Conservation (phyloP, 176 grass and related monocot genomes). For the Hsuehochloa calcarea region DNA sequence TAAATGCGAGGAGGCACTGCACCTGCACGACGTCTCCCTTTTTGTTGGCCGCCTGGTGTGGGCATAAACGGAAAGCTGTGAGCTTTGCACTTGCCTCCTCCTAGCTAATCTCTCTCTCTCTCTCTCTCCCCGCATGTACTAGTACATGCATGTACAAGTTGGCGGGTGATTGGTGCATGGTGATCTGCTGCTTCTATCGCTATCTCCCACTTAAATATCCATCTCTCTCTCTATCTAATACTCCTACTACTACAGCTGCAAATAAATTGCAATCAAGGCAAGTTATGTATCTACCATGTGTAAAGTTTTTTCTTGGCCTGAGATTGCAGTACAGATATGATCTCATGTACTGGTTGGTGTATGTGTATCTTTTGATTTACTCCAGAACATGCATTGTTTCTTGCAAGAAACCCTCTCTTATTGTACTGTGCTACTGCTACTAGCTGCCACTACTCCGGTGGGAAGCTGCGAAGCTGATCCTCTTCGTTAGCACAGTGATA, state of each 20-base stretch:
- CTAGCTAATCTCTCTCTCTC: not conserved
- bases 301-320: not conserved
- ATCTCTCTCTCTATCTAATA: not conserved
- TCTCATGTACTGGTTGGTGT: not conserved
- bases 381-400: not conserved
- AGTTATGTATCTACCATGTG: not conserved
- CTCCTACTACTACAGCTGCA: not conserved
- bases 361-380: not conserved
- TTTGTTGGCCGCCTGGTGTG: conserved; percentile 26
- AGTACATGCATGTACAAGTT: not conserved
- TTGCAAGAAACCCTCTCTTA: not conserved
- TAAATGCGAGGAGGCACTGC: conserved; percentile 24
- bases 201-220: not conserved
- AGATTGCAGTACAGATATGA: not conserved
- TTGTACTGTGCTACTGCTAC: not conserved
- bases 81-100: conserved; percentile 1
- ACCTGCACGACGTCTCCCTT: conserved; percentile 9
- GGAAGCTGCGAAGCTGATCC: too few species aligned
- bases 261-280: not conserved
- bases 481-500: too few species aligned
- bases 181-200: not conserved
- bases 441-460: too few species aligned
- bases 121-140: not conserved
- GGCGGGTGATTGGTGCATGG: not conserved
- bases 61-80: conserved; percentile 40